Evolutionary conservation across 306 rosid species (phyloP).

Genomic region (Prunus kanzakura): DNA sequence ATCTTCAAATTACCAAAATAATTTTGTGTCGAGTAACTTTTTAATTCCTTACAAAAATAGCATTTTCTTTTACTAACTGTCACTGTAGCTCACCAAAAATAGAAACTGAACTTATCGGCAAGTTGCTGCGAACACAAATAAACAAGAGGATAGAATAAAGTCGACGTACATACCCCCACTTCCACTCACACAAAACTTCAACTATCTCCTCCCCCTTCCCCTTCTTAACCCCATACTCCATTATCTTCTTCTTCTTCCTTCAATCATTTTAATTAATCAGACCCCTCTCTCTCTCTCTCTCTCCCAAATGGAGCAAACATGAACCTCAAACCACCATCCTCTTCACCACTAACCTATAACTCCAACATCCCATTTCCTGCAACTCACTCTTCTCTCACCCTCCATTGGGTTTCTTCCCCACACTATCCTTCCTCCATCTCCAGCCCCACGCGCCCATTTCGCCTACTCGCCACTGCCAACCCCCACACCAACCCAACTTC

Average conservation of each 20-base stretch:
- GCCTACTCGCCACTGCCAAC: slow-evolving; percentile 28
- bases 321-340: slow-evolving; percentile 42
- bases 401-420: slow-evolving; percentile 28
- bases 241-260: not conserved
- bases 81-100: not conserved
- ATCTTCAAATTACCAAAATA: no score
- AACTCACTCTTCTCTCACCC: slow-evolving; percentile 23
- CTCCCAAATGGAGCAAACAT: slow-evolving; percentile 54
- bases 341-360: slow-evolving; percentile 15
- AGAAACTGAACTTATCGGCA: not conserved
- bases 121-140: not conserved
- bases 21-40: no score
- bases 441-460: slow-evolving; percentile 23
- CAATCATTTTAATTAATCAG: not conserved
- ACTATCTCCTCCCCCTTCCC: not conserved
- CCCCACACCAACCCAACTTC: slow-evolving; percentile 37
- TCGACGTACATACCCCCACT: slow-evolving; percentile 41
- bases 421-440: slow-evolving; percentile 17
- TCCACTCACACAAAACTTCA: slow-evolving; percentile 33
- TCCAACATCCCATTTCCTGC: slow-evolving; percentile 20
- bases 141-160: slow-evolving; percentile 39
- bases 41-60: not conserved
- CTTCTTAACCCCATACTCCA: not conserved
- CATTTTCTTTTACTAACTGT: not conserved
- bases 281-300: not conserved